Base-by-base conservation (phyloP, 139 green algal species). In the Micromonas pusilla region DNA sequence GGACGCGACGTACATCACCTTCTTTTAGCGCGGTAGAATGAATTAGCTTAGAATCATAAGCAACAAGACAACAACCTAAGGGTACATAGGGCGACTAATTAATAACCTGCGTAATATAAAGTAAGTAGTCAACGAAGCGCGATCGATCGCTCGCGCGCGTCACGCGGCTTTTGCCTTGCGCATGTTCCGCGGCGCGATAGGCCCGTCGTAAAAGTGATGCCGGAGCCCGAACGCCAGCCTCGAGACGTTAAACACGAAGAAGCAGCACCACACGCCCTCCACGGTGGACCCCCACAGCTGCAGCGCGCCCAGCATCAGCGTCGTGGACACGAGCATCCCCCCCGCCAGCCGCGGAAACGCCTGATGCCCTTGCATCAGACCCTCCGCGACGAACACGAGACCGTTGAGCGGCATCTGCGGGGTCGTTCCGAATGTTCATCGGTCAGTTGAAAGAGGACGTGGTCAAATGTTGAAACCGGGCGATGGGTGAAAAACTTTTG, bases 331-430 rank as follows among this genome's bases (percentile, higher is more conserved):
- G 21, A 54, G 45, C 65, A 62, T 76, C 16, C 70, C 36, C 25
- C 52, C 70, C 20, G 76, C 76, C 2, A 76, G 65, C 3, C 52
- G 65, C 30, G 36, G 16, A 36, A 81, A 81, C 3, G 76, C 76
- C 66, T 81, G 76, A 34, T 81, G 76, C 36, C 65, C 76, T 28
- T 75, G 64, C 76, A 81, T 81, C 36, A 81, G 57, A 16, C 76
- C 76, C 52, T 81, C 76, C 23, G 21, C 65, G 13, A 76, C 66
- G 52, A 81, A 81, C 21, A 76, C 65, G 9, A 75, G 36, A 25
- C 76, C 76, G 45, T 81, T 81, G 65, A 81, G 37, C 28, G 52
- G 39, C 32, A 72, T 39, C 36, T 57, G 28, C 1, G n/a, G n/a
- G n/a, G n/a, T n/a, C n/a, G n/a, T n/a, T n/a, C n/a, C n/a, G n/a